phyloP scores from a whole-genome alignment of 345 rosid species.

The Eucalyptus tenuipes region DNA sequence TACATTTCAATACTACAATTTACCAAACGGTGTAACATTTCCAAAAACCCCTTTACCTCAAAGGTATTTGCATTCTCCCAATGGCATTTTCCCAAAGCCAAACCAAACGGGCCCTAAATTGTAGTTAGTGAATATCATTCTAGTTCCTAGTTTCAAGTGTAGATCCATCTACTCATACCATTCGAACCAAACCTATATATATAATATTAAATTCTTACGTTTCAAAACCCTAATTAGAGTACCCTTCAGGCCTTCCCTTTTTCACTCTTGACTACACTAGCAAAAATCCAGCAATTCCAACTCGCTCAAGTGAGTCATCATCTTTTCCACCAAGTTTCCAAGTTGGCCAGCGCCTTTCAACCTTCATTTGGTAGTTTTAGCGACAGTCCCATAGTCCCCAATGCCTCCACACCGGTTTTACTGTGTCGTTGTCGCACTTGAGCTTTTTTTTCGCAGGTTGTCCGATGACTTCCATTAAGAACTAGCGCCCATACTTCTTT shows the following conservation, averaged over 20 bases:
- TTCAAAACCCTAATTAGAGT: neutral
- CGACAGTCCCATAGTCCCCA: neutral
- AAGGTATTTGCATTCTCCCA: too few species aligned
- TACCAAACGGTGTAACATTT: too few species aligned
- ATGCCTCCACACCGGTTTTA: neutral
- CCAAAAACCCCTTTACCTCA: too few species aligned
- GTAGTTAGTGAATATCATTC: neutral
- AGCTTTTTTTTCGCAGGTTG: neutral
- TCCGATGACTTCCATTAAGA: neutral
- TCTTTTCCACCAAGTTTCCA: neutral
- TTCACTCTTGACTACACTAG: neutral
- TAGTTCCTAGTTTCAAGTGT: too few species aligned
- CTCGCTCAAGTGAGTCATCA: too few species aligned
- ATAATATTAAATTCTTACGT: neutral
- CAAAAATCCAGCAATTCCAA: neutral
- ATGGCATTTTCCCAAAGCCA: too few species aligned
- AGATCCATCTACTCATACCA: neutral
- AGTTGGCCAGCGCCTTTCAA: neutral
- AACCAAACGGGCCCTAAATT: too few species aligned
- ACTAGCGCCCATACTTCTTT: neutral
- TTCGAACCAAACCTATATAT: too few species aligned
- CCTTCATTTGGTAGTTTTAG: neutral
- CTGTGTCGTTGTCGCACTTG: neutral
- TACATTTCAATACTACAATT: too few species aligned
- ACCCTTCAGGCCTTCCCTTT: neutral